Base-by-base conservation (phyloP, 768 basidiomycete genomes). In the Mrakia blollopis region DNA sequence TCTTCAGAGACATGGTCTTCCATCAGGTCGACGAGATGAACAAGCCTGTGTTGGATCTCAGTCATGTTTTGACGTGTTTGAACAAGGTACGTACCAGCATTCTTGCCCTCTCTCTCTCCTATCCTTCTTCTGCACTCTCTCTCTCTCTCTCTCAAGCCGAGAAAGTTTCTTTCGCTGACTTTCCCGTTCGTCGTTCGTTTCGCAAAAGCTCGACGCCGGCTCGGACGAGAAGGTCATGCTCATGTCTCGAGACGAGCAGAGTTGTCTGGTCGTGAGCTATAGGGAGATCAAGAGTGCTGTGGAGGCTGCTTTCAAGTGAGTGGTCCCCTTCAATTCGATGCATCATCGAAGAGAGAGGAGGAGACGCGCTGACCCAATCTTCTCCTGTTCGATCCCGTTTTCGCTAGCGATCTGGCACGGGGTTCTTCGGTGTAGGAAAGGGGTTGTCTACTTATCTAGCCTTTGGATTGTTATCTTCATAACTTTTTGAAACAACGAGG, bases 1-100 rank as follows among this genome's bases (percentile, higher is more conserved):
- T 99, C 65, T 98, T 99, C 87, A 88, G 97, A 25, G 97, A 99
- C 83, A 95, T 92, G 80, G 94, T 99, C 35, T 99, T 99, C 84
- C 97, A 99, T 82, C 94, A 97, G 83, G 91, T 97, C 60, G 94
- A 97, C 79, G 92, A 94, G 81, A 87, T 89, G 79, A 92, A 93
- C 14, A 89, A 91, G 73, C 95, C 97, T 0, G 89, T 97, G 25
- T 86, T 98, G 75, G 94, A 95, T 82, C 84, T 99, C 78, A 88
- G 90, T 0, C 95, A 98, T 84, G 95, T 99, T 16, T 85, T 99
- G 32, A 89, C 91, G 2, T 94, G 92, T 81, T 85, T 99, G 79
- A 98, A 95, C 87, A 99, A 98, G 89, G 93, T 91, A 60, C 54
- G 86, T 84, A 9, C 18, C 35, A 11, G 28, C 30, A n/a, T 75